Percentiles rank a stretch among this genome's conserved stretches.
Conservation (phyloP, 2,329 filamentous ascomycete genomes). For the Trichoderma atrobrunneum region DNA sequence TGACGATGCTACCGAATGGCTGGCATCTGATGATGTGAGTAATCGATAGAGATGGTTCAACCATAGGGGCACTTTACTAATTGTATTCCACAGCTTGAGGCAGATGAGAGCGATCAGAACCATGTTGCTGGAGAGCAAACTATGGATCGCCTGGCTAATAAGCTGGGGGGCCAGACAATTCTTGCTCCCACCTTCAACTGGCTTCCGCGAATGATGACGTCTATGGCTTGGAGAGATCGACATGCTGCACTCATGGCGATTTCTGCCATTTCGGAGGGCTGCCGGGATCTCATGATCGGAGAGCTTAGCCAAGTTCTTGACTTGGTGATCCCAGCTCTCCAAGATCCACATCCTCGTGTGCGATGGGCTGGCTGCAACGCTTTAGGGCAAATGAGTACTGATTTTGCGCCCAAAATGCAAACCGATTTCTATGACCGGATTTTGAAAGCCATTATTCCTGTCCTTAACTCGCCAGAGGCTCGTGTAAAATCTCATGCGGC, state of each 20-base stretch:
- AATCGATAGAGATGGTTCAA: background rate
- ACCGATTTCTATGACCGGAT: constrained; percentile 88
- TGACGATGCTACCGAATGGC: constrained; percentile 92
- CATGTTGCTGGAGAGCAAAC: constrained; percentile 97
- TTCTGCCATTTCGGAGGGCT: constrained; percentile 96
- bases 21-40: constrained; percentile 82
- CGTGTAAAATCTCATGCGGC: constrained; percentile 96
- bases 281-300: constrained; percentile 90
- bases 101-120: constrained; percentile 94
- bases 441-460: constrained; percentile 86
- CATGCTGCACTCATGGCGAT: constrained; percentile 98
- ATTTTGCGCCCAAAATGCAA: constrained; percentile 98
- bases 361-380: constrained; percentile 98
- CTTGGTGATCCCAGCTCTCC: constrained; percentile 86
- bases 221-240: constrained; percentile 88
- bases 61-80: constrained; percentile 26
- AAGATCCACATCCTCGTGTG: constrained; percentile 88
- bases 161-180: constrained; percentile 90
- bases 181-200: constrained; percentile 92
- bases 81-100: constrained; percentile 63
- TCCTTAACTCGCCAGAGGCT: constrained; percentile 83
- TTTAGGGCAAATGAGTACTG: constrained; percentile 99
- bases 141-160: constrained; percentile 97
- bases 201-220: constrained; percentile 97
- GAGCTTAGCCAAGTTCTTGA: constrained; percentile 93